Evolutionary conservation across 2,329 filamentous ascomycete species (phyloP).

Genomic region (Allantophomopsis lycopodina): DNA sequence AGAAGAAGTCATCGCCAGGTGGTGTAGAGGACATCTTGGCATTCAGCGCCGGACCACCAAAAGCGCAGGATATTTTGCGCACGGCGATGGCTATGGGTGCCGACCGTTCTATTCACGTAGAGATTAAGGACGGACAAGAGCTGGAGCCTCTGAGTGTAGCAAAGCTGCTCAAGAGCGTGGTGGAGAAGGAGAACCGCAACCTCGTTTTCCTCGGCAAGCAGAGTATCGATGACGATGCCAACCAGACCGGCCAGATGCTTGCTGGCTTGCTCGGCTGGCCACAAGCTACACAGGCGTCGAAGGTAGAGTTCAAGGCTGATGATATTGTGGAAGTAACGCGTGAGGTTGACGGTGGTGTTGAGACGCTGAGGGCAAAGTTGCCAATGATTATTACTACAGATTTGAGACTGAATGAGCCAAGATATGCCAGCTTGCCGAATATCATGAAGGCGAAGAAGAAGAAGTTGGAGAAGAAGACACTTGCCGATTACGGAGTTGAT

Average conservation of each 20-base stretch:
- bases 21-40: constrained; percentile 87
- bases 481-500: constrained; percentile 71
- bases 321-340: constrained; percentile 65
- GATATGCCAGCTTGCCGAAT: constrained; percentile 90
- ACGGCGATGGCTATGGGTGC: constrained; percentile 99
- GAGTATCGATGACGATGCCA: constrained; percentile 92
- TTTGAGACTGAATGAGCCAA: constrained; percentile 82
- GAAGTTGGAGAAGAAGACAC: constrained; percentile 81
- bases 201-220: constrained; percentile 93
- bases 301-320: constrained; percentile 59
- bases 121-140: constrained; percentile 59
- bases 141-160: constrained; percentile 86
- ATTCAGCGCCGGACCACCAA: constrained; percentile 76
- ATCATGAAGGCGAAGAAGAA: constrained; percentile 99
- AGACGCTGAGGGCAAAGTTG: constrained; percentile 74
- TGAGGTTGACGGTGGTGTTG: constrained; percentile 91
- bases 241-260: constrained; percentile 96
- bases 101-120: constrained; percentile 81
- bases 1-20: constrained; percentile 58
- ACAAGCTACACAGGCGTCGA: constrained; percentile 86
- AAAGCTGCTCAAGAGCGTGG: constrained; percentile 72
- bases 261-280: constrained; percentile 84
- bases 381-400: constrained; percentile 95
- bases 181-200: constrained; percentile 76
- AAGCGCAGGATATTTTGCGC: constrained; percentile 76